phyloP scores from a whole-genome alignment of 306 rosid species.

The Vigna angularis region DNA sequence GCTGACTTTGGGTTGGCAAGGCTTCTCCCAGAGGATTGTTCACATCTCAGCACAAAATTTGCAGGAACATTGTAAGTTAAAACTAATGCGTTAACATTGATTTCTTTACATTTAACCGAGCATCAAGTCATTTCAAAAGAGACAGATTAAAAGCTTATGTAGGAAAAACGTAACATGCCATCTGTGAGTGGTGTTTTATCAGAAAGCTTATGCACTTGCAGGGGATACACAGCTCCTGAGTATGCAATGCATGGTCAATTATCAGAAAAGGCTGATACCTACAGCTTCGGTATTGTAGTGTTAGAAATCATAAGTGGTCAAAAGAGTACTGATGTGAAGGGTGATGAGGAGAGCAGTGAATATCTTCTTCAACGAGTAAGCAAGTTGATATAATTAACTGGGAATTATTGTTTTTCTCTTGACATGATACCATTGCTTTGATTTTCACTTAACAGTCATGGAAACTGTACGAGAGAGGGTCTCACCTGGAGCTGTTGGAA shows the following conservation, averaged over 20 bases:
- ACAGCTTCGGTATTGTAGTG: slow-evolving; percentile 72
- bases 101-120: slow-evolving; percentile 3
- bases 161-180: not conserved
- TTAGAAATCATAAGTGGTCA: slow-evolving; percentile 71
- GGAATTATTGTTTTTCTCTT: not conserved
- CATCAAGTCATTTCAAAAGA: not conserved
- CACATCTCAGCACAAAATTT: slow-evolving; percentile 71
- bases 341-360: slow-evolving; percentile 49
- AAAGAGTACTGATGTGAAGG: slow-evolving; percentile 52
- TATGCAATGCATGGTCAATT: slow-evolving; percentile 78
- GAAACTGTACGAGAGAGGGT: slow-evolving; percentile 54
- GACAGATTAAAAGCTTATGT: not conserved
- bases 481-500: slow-evolving; percentile 57
- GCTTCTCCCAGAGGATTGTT: slow-evolving; percentile 60
- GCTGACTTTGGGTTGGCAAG: slow-evolving; percentile 77
- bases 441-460: slow-evolving; percentile 53
- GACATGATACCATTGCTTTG: not conserved
- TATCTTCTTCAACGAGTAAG: slow-evolving; percentile 71
- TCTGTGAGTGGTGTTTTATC: not conserved
- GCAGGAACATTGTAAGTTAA: slow-evolving; percentile 77
- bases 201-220: slow-evolving; percentile 15
- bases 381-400: slow-evolving; percentile 8
- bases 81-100: not conserved
- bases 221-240: slow-evolving; percentile 82
- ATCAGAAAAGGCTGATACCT: slow-evolving; percentile 72